phyloP scores from a whole-genome alignment of 2,329 filamentous ascomycete species.

The Drechslerella coelobrocha region DNA sequence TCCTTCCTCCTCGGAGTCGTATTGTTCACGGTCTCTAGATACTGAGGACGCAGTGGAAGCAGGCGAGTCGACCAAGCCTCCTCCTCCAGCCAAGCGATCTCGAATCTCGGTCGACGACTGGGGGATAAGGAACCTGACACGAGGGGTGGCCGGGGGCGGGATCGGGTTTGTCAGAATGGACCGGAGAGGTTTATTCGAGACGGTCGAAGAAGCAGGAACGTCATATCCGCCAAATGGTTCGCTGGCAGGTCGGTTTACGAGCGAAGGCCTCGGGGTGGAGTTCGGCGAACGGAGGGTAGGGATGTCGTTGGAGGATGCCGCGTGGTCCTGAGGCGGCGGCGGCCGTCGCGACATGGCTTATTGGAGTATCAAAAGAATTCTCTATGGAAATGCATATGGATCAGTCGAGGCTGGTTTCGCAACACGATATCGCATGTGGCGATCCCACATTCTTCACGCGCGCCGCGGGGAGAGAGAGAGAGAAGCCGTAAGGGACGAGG shows the following conservation, averaged over 20 bases:
- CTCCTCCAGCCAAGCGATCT: conserved; percentile 33
- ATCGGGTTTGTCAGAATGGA: conserved; percentile 43
- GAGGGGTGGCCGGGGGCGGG: conserved; percentile 36
- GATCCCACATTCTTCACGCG: conserved; percentile 43
- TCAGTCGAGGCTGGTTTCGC: background rate
- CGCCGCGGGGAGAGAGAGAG: conserved; percentile 8
- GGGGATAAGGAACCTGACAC: conserved; percentile 45
- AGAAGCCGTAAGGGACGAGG: background rate
- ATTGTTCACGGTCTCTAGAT: conserved; percentile 24
- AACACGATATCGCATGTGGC: conserved; percentile 10
- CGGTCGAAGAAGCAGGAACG: conserved; percentile 33
- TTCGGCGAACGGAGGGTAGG: conserved; percentile 18
- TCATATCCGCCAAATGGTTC: conserved; percentile 46
- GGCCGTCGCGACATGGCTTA: conserved; percentile 39
- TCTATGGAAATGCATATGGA: background rate
- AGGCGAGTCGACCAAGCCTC: conserved; percentile 39
- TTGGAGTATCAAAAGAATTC: background rate
- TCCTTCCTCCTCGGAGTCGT: conserved; percentile 39
- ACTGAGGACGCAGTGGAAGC: conserved; percentile 35
- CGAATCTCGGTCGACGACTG: conserved; percentile 44
- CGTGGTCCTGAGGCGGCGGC: conserved; percentile 30
- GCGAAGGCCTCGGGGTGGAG: conserved; percentile 15
- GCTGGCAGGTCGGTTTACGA: conserved; percentile 30
- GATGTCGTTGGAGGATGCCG: conserved; percentile 36
- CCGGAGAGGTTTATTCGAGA: conserved; percentile 20